Conservation (phyloP, 192 early-diverging fungal genomes). For the Umbelopsis ramanniana region DNA sequence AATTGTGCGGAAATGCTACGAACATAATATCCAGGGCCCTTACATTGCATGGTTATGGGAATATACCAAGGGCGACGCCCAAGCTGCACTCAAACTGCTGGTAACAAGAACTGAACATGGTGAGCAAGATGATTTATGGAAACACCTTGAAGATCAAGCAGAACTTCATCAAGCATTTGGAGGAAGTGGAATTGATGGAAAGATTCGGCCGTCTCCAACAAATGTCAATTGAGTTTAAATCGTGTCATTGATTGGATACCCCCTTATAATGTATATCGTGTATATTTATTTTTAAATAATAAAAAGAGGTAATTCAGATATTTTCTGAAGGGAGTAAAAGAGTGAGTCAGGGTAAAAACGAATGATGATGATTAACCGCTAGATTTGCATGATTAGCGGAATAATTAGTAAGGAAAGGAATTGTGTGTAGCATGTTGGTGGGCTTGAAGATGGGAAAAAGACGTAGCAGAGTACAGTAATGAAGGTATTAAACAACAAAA, state of each 20-base stretch:
- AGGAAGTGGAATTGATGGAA: neutral
- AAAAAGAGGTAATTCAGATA: too few species aligned
- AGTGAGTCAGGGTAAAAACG: neutral
- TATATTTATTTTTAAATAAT: too few species aligned
- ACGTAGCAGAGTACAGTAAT: neutral
- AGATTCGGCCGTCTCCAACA: neutral
- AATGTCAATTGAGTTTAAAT: neutral
- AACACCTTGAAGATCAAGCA: slow-evolving; percentile 30
- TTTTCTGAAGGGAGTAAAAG: neutral
- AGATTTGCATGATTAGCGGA: neutral
- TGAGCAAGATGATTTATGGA: slow-evolving; percentile 10
- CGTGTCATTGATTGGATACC: too few species aligned
- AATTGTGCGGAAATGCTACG: slow-evolving; percentile 2
- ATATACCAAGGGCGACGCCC: slow-evolving; percentile 16
- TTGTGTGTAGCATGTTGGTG: neutral
- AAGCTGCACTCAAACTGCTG: neutral
- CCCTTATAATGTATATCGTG: neutral
- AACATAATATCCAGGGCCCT: slow-evolving; percentile 10
- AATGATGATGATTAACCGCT: neutral
- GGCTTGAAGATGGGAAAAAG: neutral
- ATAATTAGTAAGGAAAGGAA: neutral
- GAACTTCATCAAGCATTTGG: slow-evolving; percentile 35
- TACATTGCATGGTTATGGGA: slow-evolving; percentile 35
- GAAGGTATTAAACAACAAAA: neutral
- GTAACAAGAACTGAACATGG: neutral